Percentiles rank a stretch among this genome's conserved stretches.
These are phyloP conservation scores for Talaromyces atroroseus DNA, from an alignment of 2,329 filamentous ascomycete genomes.

Conservation along the genomic window DNA sequence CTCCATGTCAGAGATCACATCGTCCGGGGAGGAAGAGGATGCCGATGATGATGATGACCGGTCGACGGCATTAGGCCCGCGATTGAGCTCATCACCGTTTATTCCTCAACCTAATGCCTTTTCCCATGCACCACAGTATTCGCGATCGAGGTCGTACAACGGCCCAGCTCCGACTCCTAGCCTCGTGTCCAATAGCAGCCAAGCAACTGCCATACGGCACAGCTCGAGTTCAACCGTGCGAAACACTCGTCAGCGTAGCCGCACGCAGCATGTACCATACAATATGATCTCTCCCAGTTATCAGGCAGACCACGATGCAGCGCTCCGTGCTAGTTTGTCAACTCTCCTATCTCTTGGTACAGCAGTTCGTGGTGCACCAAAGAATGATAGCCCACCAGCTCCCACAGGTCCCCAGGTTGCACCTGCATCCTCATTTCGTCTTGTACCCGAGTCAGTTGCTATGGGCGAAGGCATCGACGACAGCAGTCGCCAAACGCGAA, in stretches of 20 bases:
- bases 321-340: constrained; percentile 84
- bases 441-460: constrained; percentile 57
- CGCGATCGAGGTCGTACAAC: constrained; percentile 12
- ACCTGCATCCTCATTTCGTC: constrained; percentile 48
- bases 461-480: constrained; percentile 40
- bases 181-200: constrained; percentile 36
- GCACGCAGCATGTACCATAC: constrained; percentile 51
- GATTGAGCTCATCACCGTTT: constrained; percentile 54
- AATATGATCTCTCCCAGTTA: constrained; percentile 69
- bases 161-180: constrained; percentile 43
- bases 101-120: constrained; percentile 90
- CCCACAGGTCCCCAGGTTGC: constrained; percentile 20
- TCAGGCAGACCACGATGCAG: constrained; percentile 87
- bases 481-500: constrained; percentile 10
- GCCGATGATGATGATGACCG: constrained; percentile 63
- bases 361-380: constrained; percentile 75
- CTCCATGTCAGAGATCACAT: constrained; percentile 24
- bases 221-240: constrained; percentile 33
- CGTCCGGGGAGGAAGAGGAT: constrained; percentile 41
- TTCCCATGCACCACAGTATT: constrained; percentile 62
- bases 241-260: constrained; percentile 28
- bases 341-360: constrained; percentile 93
- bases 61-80: constrained; percentile 70
- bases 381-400: constrained; percentile 40
- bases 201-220: constrained; percentile 29